Evolutionary conservation across 495 filamentous ascomycete genomes (phyloP), one percentile per base, ranked within the genome.

Genomic region (Niebla homalea): DNA sequence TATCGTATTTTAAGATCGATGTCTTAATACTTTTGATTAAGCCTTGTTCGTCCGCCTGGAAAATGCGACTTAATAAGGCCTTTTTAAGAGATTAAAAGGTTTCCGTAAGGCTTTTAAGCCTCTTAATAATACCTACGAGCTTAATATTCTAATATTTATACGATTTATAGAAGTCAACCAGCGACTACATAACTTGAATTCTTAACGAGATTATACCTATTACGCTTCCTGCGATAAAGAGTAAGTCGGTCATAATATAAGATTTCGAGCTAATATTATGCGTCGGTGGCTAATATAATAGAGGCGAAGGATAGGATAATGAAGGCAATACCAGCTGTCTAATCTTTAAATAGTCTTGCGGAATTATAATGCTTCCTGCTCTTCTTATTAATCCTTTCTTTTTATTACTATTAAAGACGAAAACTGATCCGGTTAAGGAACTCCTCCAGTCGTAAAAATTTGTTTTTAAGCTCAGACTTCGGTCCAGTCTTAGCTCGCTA

Each of bases 171-270:
- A 65, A 66, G n/a, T 58, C 36, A 38, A 60, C 36, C 5, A 66
- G 50, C 20, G 48, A 45, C 36, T 63, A 51, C 25, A 60, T 60
- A 16, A 64, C 43, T 46, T 58, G 54, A 21, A 65, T 57, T 26
- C 63, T 63, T 16, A 67, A 55, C 21, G 59, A 66, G 18, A 66
- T 52, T 16, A 65, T 20, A 5, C 60, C 57, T 4, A 52, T 57
- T 43, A 60, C 41, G 20, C 58, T 56, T 36, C 49, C 61, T 21
- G 63, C 56, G 35, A 68, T 57, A 12, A 63, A 56, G 20, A 65
- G 46, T 52, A 63, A 52, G 54, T 64, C 62, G 42, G 46, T 36
- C 60, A 64, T 64, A 26, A 26, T 26, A 26, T 26, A 26, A 26
- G 25, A 7, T 26, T 7, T 26, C 25, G 25, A 26, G 25, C 25